A percentile compares a stretch with the other conserved stretches of the same genome.
Conservation (phyloP, 1,284 basidiomycete genomes). For the Schizophyllum amplum region DNA sequence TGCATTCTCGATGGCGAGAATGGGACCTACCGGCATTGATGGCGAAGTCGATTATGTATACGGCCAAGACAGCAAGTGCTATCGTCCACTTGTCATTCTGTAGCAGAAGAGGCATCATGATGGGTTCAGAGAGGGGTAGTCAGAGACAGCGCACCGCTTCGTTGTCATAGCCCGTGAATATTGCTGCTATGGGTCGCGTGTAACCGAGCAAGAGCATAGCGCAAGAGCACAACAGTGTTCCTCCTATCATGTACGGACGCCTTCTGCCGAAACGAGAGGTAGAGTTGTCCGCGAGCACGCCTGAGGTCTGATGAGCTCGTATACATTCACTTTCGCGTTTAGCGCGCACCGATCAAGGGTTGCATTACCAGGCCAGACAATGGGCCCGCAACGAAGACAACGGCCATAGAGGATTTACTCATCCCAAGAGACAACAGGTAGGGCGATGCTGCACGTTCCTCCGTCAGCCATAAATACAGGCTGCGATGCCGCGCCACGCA, state of each 20-base stretch:
- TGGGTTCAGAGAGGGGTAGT: not conserved
- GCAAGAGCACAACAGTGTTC: slow-evolving; percentile 56
- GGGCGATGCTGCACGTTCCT: slow-evolving; percentile 55
- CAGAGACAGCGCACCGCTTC: slow-evolving; percentile 18
- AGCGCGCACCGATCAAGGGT: slow-evolving; percentile 65
- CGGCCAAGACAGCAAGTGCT: slow-evolving; percentile 74
- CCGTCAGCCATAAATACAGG: not conserved
- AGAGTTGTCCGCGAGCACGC: slow-evolving; percentile 78
- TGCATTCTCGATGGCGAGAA: not conserved
- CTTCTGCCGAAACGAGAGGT: slow-evolving; percentile 79
- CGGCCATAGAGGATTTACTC: slow-evolving; percentile 79
- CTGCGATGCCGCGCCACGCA: slow-evolving; percentile 23
- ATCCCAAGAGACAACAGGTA: slow-evolving; percentile 89
- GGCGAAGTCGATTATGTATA: slow-evolving; percentile 89
- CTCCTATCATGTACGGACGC: slow-evolving; percentile 78
- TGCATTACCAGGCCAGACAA: slow-evolving; percentile 89
- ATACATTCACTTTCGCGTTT: not conserved
- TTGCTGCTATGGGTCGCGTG: slow-evolving; percentile 62
- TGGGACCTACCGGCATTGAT: slow-evolving; percentile 72
- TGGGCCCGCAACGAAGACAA: slow-evolving; percentile 93
- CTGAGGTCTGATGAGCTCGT: not conserved
- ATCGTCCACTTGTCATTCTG: slow-evolving; percentile 65
- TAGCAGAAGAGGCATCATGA: not conserved
- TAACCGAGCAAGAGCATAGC: slow-evolving; percentile 85
- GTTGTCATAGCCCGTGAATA: slow-evolving; percentile 40